A percentile compares a stretch with the other conserved stretches of the same genome.
phyloP scores from a whole-genome alignment of 768 basidiomycete species.

The Tylopilus balloui region DNA sequence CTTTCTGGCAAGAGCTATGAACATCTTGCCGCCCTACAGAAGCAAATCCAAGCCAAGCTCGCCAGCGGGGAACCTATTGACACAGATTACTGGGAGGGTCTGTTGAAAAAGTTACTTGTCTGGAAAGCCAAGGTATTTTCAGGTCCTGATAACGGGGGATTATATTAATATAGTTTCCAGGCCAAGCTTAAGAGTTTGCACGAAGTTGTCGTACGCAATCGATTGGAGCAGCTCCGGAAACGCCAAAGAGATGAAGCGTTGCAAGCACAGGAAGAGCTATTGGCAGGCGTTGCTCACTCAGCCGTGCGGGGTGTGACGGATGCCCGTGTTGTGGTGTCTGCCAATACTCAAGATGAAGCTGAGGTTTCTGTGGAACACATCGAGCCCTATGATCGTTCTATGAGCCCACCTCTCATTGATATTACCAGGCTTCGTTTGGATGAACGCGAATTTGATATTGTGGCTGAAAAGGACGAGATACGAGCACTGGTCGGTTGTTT shows the following conservation, averaged over 20 bases:
- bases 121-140: slow-evolving; percentile 88
- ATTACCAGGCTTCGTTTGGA: slow-evolving; percentile 67
- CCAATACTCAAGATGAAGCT: slow-evolving; percentile 32
- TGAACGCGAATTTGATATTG: slow-evolving; percentile 76
- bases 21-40: slow-evolving; percentile 77
- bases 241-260: slow-evolving; percentile 94
- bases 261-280: slow-evolving; percentile 86
- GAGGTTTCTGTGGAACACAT: slow-evolving; percentile 50
- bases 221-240: slow-evolving; percentile 93
- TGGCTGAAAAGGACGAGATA: slow-evolving; percentile 63
- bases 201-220: slow-evolving; percentile 94
- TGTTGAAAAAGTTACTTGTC: slow-evolving; percentile 87
- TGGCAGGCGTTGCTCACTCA: slow-evolving; percentile 69
- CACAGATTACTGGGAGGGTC: slow-evolving; percentile 94
- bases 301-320: slow-evolving; percentile 44
- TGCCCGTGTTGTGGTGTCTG: slow-evolving; percentile 34
- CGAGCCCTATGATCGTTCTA: slow-evolving; percentile 77
- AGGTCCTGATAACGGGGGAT: background rate
- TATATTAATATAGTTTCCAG: slow-evolving; percentile 37
- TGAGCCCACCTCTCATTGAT: slow-evolving; percentile 80
- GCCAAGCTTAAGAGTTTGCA: slow-evolving; percentile 89
- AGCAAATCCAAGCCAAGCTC: slow-evolving; percentile 83
- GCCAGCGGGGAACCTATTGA: slow-evolving; percentile 92
- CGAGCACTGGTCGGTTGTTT: slow-evolving; percentile 52
- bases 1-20: slow-evolving; percentile 84